A percentile compares a stretch with the other conserved stretches of the same genome.
Conservation (phyloP, 2,329 filamentous ascomycete genomes). For the Arthrobotrys megalospora region DNA sequence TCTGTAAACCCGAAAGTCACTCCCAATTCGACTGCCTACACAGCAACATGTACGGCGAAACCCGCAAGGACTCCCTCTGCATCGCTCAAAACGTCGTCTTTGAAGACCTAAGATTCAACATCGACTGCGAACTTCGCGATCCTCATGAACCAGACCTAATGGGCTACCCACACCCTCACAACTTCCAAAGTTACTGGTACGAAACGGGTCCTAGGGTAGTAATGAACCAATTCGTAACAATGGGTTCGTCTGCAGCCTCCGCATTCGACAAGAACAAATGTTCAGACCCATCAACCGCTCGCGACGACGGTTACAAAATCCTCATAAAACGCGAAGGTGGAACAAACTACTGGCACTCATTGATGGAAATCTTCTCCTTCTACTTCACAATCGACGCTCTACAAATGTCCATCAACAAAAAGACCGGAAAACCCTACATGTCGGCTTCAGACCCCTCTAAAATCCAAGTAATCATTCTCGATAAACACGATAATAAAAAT, state of each 20-base stretch:
- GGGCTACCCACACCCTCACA: conserved; percentile 42
- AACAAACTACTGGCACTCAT: conserved; percentile 66
- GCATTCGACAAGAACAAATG: conserved; percentile 33
- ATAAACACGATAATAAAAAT: conserved; percentile 66
- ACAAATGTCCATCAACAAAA: conserved; percentile 63
- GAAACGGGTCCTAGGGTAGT: conserved; percentile 65
- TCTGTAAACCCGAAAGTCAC: conserved; percentile 61
- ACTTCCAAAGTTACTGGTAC: conserved; percentile 65
- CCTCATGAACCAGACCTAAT: conserved; percentile 28
- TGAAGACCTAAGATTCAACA: conserved; percentile 61
- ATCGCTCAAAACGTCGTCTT: conserved; percentile 61
- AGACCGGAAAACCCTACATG: conserved; percentile 62
- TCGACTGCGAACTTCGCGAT: conserved; percentile 62
- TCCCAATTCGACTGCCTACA: conserved; percentile 65
- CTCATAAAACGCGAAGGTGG: conserved; percentile 67
- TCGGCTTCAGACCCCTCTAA: conserved; percentile 60
- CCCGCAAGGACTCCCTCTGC: conserved; percentile 64
- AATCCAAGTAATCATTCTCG: conserved; percentile 67
- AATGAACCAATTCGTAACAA: conserved; percentile 61
- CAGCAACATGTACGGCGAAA: conserved; percentile 53
- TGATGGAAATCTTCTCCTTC: conserved; percentile 67
- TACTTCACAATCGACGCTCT: conserved; percentile 66
- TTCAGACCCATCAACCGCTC: conserved; percentile 19
- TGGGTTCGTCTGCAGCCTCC: conserved; percentile 28
- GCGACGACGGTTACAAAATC: conserved; percentile 62